Conservation (phyloP, 2,329 filamentous ascomycete species). For the Sarocladium brachiariae region DNA sequence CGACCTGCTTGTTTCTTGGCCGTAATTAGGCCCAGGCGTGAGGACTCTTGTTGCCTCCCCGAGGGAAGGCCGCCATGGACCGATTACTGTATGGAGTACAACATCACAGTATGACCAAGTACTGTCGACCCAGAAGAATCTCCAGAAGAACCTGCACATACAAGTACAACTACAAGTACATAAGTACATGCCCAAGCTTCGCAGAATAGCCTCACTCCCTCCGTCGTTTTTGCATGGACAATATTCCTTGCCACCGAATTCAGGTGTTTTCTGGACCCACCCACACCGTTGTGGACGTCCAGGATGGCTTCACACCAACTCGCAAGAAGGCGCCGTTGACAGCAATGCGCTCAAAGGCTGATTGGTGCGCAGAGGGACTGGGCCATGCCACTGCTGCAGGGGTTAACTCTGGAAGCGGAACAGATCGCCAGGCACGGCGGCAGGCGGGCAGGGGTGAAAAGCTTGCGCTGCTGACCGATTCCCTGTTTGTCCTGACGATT, state of each 20-base stretch:
- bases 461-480: background rate
- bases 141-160: background rate
- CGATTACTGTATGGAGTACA: too few species aligned
- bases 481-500: background rate
- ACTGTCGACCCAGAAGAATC: background rate
- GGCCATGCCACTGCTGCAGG: conserved; percentile 2
- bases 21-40: background rate
- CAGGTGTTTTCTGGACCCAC: background rate
- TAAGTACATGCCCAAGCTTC: too few species aligned
- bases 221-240: too few species aligned
- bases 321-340: background rate
- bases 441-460: conserved; percentile 2
- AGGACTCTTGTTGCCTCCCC: background rate
- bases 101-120: background rate
- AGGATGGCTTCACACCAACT: background rate
- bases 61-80: too few species aligned
- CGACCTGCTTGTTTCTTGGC: background rate
- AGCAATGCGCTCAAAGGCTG: conserved; percentile 6
- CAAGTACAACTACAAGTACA: background rate
- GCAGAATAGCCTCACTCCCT: too few species aligned
- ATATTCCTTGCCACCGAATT: too few species aligned
- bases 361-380: background rate
- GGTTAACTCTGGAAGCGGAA: background rate
- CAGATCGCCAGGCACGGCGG: conserved; percentile 10
- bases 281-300: background rate